phyloP scores from a whole-genome alignment of 2,329 filamentous ascomycete genomes.

The Fonsecaea monophora region DNA sequence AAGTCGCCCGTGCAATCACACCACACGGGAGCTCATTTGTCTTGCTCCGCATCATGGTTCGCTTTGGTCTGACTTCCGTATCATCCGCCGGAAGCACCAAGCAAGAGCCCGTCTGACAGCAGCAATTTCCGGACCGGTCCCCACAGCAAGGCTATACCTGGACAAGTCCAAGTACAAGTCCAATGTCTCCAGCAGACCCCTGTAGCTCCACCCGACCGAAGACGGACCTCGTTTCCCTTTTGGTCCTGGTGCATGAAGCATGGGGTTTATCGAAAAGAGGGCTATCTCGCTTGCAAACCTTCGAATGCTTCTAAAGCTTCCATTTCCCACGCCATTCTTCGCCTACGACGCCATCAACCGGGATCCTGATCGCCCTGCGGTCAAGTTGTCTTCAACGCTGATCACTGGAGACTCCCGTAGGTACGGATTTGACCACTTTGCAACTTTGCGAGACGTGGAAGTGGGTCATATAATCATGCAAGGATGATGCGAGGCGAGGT shows the following conservation, averaged over 20 bases:
- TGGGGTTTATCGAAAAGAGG: not conserved
- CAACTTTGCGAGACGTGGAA: not conserved
- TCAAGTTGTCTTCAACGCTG: not conserved
- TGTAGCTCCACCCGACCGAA: not conserved
- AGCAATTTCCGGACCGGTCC: slow-evolving; percentile 1
- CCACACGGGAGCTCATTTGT: slow-evolving; percentile 4
- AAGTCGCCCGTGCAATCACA: slow-evolving; percentile 13
- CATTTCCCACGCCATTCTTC: slow-evolving; percentile 11
- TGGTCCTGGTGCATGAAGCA: slow-evolving; percentile 1
- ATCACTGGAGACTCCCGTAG: not conserved
- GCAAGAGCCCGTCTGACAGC: slow-evolving; percentile 3
- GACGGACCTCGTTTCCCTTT: slow-evolving; percentile 15
- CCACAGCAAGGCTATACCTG: not conserved
- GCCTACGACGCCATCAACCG: slow-evolving; percentile 12
- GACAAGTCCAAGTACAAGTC: too few species aligned
- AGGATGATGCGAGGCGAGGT: slow-evolving; percentile 2
- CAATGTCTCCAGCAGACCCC: not conserved
- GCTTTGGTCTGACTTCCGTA: not conserved
- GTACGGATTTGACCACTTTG: slow-evolving; percentile 6
- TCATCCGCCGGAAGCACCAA: slow-evolving; percentile 1
- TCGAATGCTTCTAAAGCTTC: slow-evolving; percentile 16
- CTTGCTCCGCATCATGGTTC: not conserved
- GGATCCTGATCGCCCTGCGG: not conserved
- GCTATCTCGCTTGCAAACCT: slow-evolving; percentile 14
- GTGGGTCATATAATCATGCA: not conserved